Percentiles rank a stretch among this genome's conserved stretches.
These are phyloP conservation scores for Mycena leptocephala DNA, from an alignment of 768 basidiomycete genomes.

Conservation along the genomic window DNA sequence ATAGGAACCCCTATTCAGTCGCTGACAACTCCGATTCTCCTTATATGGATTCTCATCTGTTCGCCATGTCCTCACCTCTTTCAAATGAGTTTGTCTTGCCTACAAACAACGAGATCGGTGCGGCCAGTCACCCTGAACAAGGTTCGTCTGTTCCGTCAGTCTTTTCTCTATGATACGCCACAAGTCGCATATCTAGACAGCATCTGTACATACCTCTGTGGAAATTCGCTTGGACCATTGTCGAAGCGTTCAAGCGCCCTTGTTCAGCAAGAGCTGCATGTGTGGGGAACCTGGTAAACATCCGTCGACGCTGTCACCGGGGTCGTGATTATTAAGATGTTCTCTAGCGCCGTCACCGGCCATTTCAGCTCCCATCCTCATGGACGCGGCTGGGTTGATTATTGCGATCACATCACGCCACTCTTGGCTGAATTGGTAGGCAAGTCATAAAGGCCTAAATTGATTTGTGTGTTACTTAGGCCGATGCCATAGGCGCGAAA, in stretches of 20 bases:
- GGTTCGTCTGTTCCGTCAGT: conserved; percentile 47
- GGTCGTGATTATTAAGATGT: conserved; percentile 33
- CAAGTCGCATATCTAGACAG: conserved; percentile 55
- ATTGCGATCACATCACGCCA: conserved; percentile 80
- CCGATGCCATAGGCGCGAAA: conserved; percentile 76
- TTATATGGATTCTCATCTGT: conserved; percentile 21
- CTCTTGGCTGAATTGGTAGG: conserved; percentile 89
- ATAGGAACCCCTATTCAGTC: not conserved
- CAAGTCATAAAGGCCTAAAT: conserved; percentile 49
- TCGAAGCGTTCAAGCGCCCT: conserved; percentile 81
- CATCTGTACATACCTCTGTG: conserved; percentile 90
- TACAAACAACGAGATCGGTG: conserved; percentile 66
- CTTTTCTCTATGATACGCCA: not conserved
- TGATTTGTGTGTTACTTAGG: conserved; percentile 39
- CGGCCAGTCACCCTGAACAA: conserved; percentile 54
- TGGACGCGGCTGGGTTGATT: conserved; percentile 86
- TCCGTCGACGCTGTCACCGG: conserved; percentile 34
- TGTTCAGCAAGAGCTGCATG: conserved; percentile 86
- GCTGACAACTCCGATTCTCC: conserved; percentile 2
- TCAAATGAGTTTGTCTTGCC: conserved; percentile 73
- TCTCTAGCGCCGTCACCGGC: conserved; percentile 85
- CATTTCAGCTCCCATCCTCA: conserved; percentile 91
- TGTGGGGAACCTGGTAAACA: conserved; percentile 84
- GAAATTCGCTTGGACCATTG: conserved; percentile 93
- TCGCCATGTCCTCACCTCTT: conserved; percentile 54